Evolutionary conservation across 164 flowering plant genomes (phyloP).

Genomic region (Buxus sempervirens): DNA sequence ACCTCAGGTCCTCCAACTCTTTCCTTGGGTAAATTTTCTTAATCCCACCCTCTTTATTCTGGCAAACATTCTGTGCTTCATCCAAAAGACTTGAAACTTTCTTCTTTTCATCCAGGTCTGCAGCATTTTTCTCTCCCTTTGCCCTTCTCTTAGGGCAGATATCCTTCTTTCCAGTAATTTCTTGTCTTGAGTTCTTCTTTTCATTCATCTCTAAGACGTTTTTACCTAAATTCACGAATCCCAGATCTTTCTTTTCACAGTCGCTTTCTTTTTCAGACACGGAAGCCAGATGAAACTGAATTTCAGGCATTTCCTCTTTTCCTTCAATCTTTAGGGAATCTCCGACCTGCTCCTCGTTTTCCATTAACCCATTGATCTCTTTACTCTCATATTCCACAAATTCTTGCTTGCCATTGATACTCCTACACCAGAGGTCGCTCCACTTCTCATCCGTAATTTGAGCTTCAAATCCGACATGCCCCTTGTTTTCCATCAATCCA

Average conservation of each 20-base stretch:
- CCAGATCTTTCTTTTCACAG: constrained; percentile 5
- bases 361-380: neutral
- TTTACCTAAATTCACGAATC: neutral
- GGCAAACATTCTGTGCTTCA: constrained; percentile 5
- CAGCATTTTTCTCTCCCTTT: constrained; percentile 20
- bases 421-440: neutral
- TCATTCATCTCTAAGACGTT: neutral
- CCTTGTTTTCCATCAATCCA: neutral
- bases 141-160: constrained; percentile 24
- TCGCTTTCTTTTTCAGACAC: neutral
- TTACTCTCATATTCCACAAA: neutral
- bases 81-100: neutral
- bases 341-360: neutral
- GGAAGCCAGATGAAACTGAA: neutral
- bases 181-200: constrained; percentile 5
- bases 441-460: neutral
- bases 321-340: neutral
- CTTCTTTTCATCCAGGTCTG: constrained; percentile 12
- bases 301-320: neutral
- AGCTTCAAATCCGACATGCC: neutral
- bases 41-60: constrained; percentile 10
- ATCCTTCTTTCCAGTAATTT: constrained; percentile 23
- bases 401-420: constrained; percentile 4
- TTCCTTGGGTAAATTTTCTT: constrained; percentile 45
- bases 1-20: constrained; percentile 60